phyloP scores from a whole-genome alignment of 306 rosid species.

The Casuarina equisetifolia region DNA sequence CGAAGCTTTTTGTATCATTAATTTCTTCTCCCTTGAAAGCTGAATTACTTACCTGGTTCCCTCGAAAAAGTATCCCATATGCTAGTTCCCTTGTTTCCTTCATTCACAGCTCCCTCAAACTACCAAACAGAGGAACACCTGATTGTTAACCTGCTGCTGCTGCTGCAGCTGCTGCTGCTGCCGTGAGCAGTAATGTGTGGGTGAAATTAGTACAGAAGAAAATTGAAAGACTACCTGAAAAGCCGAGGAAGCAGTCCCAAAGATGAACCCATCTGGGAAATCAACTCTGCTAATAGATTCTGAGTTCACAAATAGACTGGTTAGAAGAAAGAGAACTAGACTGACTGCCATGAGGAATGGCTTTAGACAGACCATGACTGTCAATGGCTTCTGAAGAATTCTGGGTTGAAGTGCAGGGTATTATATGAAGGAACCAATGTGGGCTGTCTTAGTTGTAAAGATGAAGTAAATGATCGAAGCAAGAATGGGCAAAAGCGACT shows the following conservation, averaged over 20 bases:
- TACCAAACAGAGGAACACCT: slow-evolving; percentile 22
- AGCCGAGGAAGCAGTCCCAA: slow-evolving; percentile 98
- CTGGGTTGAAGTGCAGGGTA: slow-evolving; percentile 20
- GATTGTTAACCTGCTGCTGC: slow-evolving; percentile 4
- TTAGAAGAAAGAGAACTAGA: slow-evolving; percentile 33
- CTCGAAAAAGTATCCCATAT: slow-evolving; percentile 84
- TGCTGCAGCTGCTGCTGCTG: not conserved
- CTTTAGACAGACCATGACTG: not conserved
- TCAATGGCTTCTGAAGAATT: slow-evolving; percentile 5
- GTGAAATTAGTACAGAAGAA: not conserved
- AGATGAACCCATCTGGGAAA: slow-evolving; percentile 79
- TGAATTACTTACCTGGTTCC: slow-evolving; percentile 52
- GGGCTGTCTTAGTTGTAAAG: slow-evolving; percentile 42
- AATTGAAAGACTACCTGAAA: slow-evolving; percentile 61
- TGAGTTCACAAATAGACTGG: slow-evolving; percentile 27
- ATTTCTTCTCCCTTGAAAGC: not conserved
- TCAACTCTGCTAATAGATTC: slow-evolving; percentile 73
- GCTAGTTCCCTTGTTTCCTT: slow-evolving; percentile 89
- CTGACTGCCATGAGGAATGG: slow-evolving; percentile 45
- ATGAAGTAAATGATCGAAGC: slow-evolving; percentile 32
- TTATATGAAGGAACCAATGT: slow-evolving; percentile 23
- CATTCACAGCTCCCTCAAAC: slow-evolving; percentile 89
- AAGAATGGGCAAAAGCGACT: slow-evolving; percentile 28
- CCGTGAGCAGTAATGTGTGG: not conserved
- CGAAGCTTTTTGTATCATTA: slow-evolving; percentile 4